Base-by-base conservation (phyloP, 108 stramenopile species). In the Seminavis robusta region DNA sequence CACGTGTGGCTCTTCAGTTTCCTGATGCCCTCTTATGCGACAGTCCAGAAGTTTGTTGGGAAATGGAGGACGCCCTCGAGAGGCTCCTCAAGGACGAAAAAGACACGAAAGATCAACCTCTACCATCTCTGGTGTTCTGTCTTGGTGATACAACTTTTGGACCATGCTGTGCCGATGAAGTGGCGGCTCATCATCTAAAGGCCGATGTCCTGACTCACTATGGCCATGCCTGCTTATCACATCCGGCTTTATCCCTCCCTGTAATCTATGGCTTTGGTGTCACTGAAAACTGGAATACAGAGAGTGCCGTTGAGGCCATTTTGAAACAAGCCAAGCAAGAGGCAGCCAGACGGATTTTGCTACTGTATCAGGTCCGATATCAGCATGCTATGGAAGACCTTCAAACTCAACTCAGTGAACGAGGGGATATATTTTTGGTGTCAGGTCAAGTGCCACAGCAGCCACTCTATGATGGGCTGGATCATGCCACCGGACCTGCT, bases 61-160 rank as follows among this genome's bases (percentile, higher is more conserved):
- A 62, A 10, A 45, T 94, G 55, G 84, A 94, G 46, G 74, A 79
- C 26, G 46, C 69, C 7, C 52, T 92, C 13, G 16, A 46, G 59
- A 28, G 19, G 44, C 30, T 56, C 17, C 28, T 49, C n/a, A 13
- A n/a, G 20, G 31, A 34, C 37, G 27, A 16, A 24, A 44, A 34
- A 30, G 37, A 27, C 28, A 50, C 54, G 33, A 63, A 21, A 23
- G 29, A 20, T 34, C 13, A 17, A 52, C 43, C 24, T 24, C 47
- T 33, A 10, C 40, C 26, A 4, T 80, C 90, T 20, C 63, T 94
- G 17, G 65, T 94, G n/a, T 98, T 98, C 55, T 74, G 92, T 15
- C 56, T 96, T 24, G 97, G 97, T 3, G 97, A 98, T 63, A 94
- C 97, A 1, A 92, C 94, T n/a, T 89, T 89, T 36, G 92, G 77